These are phyloP conservation scores for Ceratocystis cubensis DNA, from an alignment of 2,329 filamentous ascomycete genomes.

Conservation along the genomic window DNA sequence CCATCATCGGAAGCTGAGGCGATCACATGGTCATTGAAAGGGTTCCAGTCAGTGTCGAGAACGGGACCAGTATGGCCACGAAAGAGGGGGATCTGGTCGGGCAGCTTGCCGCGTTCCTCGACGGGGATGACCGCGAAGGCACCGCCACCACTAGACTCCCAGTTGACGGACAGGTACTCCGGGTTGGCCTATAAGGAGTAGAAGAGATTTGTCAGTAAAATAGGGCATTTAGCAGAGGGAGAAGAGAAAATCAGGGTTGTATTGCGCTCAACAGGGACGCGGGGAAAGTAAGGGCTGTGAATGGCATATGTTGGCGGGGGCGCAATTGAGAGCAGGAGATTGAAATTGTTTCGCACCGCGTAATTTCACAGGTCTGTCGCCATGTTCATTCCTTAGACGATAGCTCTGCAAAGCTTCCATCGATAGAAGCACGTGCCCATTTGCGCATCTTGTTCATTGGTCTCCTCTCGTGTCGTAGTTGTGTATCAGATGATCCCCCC, in stretches of 20 bases:
- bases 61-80: constrained; percentile 92
- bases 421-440: not conserved
- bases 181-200: constrained; percentile 64
- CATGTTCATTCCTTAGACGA: no score
- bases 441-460: not conserved
- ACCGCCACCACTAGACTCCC: constrained; percentile 90
- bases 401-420: not conserved
- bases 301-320: no score
- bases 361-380: no score
- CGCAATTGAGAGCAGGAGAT: no score
- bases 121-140: constrained; percentile 93
- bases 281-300: not conserved
- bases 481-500: not conserved
- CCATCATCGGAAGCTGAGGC: constrained; percentile 93
- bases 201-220: not conserved
- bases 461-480: not conserved
- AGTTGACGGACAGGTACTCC: constrained; percentile 93
- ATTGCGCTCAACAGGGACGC: not conserved
- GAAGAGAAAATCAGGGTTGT: not conserved
- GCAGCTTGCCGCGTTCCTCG: constrained; percentile 76
- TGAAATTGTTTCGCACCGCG: no score
- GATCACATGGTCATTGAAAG: constrained; percentile 87
- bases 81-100: constrained; percentile 88
- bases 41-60: constrained; percentile 96
- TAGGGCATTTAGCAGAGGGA: not conserved